Conservation (phyloP, 2,329 filamentous ascomycete species). For the Alternaria postmessia region DNA sequence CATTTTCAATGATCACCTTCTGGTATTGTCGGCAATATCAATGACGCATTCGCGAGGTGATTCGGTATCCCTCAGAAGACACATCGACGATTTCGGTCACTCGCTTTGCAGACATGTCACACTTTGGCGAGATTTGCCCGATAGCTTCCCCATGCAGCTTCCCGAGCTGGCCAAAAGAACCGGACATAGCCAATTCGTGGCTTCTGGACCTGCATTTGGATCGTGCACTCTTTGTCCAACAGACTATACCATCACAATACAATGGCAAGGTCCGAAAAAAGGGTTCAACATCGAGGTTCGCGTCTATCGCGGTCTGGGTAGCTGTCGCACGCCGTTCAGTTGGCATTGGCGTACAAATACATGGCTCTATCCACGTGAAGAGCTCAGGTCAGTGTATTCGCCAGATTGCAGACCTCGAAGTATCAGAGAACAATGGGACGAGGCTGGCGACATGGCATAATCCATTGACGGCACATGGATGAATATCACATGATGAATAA, state of each 20-base stretch:
- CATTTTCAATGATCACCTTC: constrained; percentile 27
- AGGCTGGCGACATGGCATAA: too few species aligned
- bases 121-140: constrained; percentile 1
- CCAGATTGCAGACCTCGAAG: constrained; percentile 19
- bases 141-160: constrained; percentile 16
- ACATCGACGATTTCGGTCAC: constrained; percentile 11
- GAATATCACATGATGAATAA: too few species aligned
- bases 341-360: constrained; percentile 25
- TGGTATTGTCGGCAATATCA: constrained; percentile 21
- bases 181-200: constrained; percentile 11
- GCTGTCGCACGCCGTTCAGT: constrained; percentile 27
- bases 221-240: constrained; percentile 29
- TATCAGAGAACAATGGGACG: constrained; percentile 27
- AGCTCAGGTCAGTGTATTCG: constrained; percentile 11
- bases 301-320: constrained; percentile 24
- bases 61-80: constrained; percentile 14
- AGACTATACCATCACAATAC: constrained; percentile 28
- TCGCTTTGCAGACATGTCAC: constrained; percentile 22
- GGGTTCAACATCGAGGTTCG: constrained; percentile 20
- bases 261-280: constrained; percentile 21
- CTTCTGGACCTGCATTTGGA: constrained; percentile 22
- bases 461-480: too few species aligned
- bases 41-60: constrained; percentile 21
- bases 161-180: constrained; percentile 20
- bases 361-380: neutral